phyloP scores from a whole-genome alignment of 129 eudicot genomes.

The Ambrosia artemisiifolia region DNA sequence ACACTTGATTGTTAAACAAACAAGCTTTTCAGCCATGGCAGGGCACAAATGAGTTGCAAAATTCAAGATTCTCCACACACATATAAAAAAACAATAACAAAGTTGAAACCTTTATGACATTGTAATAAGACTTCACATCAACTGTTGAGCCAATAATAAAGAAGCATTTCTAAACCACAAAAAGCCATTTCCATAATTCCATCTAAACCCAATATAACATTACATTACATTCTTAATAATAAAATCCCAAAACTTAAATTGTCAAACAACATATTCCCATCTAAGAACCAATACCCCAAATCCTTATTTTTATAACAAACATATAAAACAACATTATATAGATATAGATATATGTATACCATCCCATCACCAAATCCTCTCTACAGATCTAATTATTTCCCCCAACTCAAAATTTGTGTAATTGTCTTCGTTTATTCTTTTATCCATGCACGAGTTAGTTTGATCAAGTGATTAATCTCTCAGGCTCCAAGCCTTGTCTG shows the following conservation, averaged over 20 bases:
- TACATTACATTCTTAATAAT: constrained; percentile 28
- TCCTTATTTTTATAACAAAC: constrained; percentile 30
- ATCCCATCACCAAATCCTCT: constrained; percentile 25
- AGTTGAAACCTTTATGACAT: no score
- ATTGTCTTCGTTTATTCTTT: constrained; percentile 27
- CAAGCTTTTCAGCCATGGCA: no score
- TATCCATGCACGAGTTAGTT: background rate
- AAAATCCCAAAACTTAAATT: constrained; percentile 28
- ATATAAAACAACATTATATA: constrained; percentile 30
- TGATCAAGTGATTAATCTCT: constrained; percentile 14
- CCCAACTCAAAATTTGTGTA: constrained; percentile 33
- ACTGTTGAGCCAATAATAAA: background rate
- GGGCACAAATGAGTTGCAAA: no score
- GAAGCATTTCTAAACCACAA: constrained; percentile 9
- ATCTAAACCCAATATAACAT: constrained; percentile 31
- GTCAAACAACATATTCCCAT: constrained; percentile 37
- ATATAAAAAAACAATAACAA: no score
- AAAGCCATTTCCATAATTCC: constrained; percentile 10
- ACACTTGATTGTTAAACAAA: no score
- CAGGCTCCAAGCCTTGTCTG: constrained; percentile 58
- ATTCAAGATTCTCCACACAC: no score
- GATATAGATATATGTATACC: constrained; percentile 34
- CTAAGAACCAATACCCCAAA: constrained; percentile 40
- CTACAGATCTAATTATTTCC: constrained; percentile 32
- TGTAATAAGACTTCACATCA: background rate